A percentile compares a stretch with the other conserved stretches of the same genome.
Conservation (phyloP, 306 rosid species). For the Hippophae rhamnoides region DNA sequence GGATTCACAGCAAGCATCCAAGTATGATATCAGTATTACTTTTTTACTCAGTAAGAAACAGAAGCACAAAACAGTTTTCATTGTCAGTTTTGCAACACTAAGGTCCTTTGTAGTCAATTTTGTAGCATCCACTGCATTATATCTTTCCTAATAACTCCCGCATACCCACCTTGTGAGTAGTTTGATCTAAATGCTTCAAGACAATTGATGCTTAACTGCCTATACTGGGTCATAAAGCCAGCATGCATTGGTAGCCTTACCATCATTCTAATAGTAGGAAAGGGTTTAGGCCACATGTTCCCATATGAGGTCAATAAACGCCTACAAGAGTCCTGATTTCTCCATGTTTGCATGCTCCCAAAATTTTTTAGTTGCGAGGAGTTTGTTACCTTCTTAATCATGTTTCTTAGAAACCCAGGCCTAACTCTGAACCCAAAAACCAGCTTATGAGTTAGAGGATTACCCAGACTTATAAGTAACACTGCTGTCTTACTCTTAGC, state of each 20-base stretch:
- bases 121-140: slow-evolving; percentile 68
- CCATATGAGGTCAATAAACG: slow-evolving; percentile 41
- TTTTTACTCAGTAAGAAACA: not conserved
- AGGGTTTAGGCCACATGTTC: slow-evolving; percentile 30
- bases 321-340: slow-evolving; percentile 44
- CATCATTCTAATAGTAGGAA: slow-evolving; percentile 19
- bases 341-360: slow-evolving; percentile 26
- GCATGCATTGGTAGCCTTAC: slow-evolving; percentile 44
- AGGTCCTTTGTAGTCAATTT: slow-evolving; percentile 15
- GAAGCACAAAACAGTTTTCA: not conserved
- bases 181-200: slow-evolving; percentile 24
- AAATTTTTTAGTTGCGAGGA: slow-evolving; percentile 29
- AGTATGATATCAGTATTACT: too few relatives aligned
- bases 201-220: slow-evolving; percentile 32
- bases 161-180: slow-evolving; percentile 29
- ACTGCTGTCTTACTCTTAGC: too few relatives aligned
- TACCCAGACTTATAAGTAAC: too few relatives aligned
- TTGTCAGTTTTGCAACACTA: not conserved
- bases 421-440: too few relatives aligned
- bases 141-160: slow-evolving; percentile 53
- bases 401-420: too few relatives aligned
- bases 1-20: too few relatives aligned
- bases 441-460: too few relatives aligned
- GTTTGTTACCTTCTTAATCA: slow-evolving; percentile 25
- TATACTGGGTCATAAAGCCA: slow-evolving; percentile 42